These are phyloP conservation scores for Coniochaeta pulveracea DNA, from an alignment of 2,329 filamentous ascomycete genomes.

Conservation along the genomic window DNA sequence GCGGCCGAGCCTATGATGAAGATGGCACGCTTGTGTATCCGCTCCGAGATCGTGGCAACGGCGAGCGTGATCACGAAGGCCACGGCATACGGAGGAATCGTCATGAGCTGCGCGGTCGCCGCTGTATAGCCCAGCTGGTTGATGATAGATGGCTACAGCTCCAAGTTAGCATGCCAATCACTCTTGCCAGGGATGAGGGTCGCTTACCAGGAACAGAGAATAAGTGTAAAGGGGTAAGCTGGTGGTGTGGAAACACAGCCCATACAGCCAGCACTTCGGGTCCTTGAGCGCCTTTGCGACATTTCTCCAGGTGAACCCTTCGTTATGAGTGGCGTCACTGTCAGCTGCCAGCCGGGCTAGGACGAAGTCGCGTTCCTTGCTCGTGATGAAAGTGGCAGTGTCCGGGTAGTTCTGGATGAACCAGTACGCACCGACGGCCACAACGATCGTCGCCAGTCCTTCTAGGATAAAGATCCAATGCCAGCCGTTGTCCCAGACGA, in stretches of 20 bases:
- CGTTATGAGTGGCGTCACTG: slow-evolving; percentile 57
- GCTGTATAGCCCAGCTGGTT: slow-evolving; percentile 40
- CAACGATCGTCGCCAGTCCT: slow-evolving; percentile 41
- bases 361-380: slow-evolving; percentile 44
- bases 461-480: slow-evolving; percentile 52
- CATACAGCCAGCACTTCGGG: slow-evolving; percentile 63
- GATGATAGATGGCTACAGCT: slow-evolving; percentile 36
- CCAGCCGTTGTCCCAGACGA: slow-evolving; percentile 42
- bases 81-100: slow-evolving; percentile 53
- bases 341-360: slow-evolving; percentile 53
- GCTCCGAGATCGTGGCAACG: slow-evolving; percentile 50
- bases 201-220: slow-evolving; percentile 38
- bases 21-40: slow-evolving; percentile 41
- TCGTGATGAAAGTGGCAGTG: slow-evolving; percentile 44
- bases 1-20: slow-evolving; percentile 49
- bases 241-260: slow-evolving; percentile 61
- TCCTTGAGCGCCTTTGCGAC: slow-evolving; percentile 54
- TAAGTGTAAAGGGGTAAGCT: slow-evolving; percentile 49
- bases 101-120: slow-evolving; percentile 44
- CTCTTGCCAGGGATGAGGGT: no score
- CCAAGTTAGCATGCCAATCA: slow-evolving; percentile 3
- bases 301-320: slow-evolving; percentile 57
- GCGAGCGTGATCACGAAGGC: slow-evolving; percentile 47
- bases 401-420: slow-evolving; percentile 58
- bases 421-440: slow-evolving; percentile 37